phyloP scores from a whole-genome alignment of 2,329 filamentous ascomycete genomes.

The Phyllosticta citribraziliensis region DNA sequence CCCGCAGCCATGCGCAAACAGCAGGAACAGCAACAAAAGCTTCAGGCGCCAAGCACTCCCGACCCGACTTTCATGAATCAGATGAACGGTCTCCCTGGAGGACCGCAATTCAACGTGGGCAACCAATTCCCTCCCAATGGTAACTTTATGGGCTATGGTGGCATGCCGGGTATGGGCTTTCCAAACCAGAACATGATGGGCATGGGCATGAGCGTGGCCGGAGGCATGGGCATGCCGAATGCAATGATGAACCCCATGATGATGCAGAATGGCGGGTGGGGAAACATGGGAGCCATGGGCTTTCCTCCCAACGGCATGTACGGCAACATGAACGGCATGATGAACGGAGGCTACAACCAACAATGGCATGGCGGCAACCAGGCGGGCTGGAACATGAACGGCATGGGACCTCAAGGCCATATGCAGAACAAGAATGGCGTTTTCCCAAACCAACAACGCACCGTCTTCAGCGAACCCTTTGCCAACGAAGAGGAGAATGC shows the following conservation, averaged over 20 bases:
- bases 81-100: constrained; percentile 34
- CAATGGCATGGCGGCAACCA: constrained; percentile 15
- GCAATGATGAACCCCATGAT: constrained; percentile 32
- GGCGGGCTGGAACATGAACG: constrained; percentile 8
- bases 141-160: constrained; percentile 13
- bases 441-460: constrained; percentile 51
- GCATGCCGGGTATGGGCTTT: constrained; percentile 37
- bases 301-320: constrained; percentile 24
- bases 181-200: constrained; percentile 36
- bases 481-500: constrained; percentile 71
- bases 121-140: constrained; percentile 5
- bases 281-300: constrained; percentile 27
- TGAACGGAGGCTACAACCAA: constrained; percentile 31
- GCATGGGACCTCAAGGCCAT: constrained; percentile 9
- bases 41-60: constrained; percentile 19
- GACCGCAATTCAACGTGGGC: constrained; percentile 11
- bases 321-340: constrained; percentile 34
- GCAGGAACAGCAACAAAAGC: constrained; percentile 20
- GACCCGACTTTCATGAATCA: constrained; percentile 34
- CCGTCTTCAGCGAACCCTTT: constrained; percentile 42
- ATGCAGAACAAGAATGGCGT: constrained; percentile 21
- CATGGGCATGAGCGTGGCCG: constrained; percentile 33
- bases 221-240: constrained; percentile 37
- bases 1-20: constrained; percentile 36
- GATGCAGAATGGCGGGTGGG: constrained; percentile 17